Conservation (phyloP, 441 rosid genomes). For the Macaranga tanarius region DNA sequence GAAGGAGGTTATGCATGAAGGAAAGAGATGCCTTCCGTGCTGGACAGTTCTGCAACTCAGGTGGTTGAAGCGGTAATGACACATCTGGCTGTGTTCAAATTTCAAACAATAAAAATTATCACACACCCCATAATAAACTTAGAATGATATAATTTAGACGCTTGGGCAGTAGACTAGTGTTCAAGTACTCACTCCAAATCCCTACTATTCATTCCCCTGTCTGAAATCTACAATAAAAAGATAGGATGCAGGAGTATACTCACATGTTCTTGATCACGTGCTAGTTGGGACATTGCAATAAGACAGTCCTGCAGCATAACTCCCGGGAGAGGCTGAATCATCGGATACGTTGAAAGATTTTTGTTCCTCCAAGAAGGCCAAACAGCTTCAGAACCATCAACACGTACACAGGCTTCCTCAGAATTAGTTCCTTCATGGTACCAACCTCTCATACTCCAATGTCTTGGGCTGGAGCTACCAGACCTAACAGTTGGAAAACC, state of each 20-base stretch:
- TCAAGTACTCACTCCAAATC: not conserved
- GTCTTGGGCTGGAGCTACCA: conserved; percentile 99
- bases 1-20: conserved; percentile 70
- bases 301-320: conserved; percentile 79
- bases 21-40: conserved; percentile 57
- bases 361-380: conserved; percentile 96
- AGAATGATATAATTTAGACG: conserved; percentile 11
- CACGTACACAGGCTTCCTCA: conserved; percentile 64
- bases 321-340: conserved; percentile 90
- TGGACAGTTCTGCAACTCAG: conserved; percentile 60
- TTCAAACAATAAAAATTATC: conserved; percentile 28
- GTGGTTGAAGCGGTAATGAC: conserved; percentile 76
- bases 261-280: conserved; percentile 96
- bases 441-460: conserved; percentile 95
- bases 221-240: not conserved
- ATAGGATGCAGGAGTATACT: conserved; percentile 29
- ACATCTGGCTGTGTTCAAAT: conserved; percentile 79
- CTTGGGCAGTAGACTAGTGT: not conserved
- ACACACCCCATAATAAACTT: conserved; percentile 13
- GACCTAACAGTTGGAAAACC: conserved; percentile 97
- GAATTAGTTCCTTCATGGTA: conserved; percentile 69
- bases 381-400: conserved; percentile 90
- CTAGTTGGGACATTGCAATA: conserved; percentile 85
- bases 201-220: not conserved
- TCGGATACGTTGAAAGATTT: conserved; percentile 69